A percentile compares a stretch with the other conserved stretches of the same genome.
phyloP scores from a whole-genome alignment of 2,329 filamentous ascomycete species.

The Exophiala alcalophila region DNA sequence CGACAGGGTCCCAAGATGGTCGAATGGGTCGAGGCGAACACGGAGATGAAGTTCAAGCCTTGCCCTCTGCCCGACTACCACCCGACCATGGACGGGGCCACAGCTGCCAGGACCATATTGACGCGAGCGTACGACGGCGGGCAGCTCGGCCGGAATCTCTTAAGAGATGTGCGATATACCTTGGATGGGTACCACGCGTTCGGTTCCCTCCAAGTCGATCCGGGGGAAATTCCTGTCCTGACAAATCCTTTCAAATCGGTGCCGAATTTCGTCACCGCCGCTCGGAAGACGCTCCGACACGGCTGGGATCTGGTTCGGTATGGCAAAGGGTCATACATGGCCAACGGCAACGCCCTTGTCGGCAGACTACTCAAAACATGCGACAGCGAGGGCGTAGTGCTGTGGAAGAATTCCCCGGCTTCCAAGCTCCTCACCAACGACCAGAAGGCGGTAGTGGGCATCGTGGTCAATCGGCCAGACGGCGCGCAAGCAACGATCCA shows the following conservation, averaged over 20 bases:
- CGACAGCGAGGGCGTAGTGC: slow-evolving; percentile 6
- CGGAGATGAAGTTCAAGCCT: slow-evolving; percentile 6
- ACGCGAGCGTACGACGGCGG: slow-evolving; percentile 12
- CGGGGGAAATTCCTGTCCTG: slow-evolving; percentile 4
- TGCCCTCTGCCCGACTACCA: slow-evolving; percentile 16
- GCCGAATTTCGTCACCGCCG: slow-evolving; percentile 1
- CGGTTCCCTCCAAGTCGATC: slow-evolving; percentile 17
- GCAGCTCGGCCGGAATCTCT: slow-evolving; percentile 2
- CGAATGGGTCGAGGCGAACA: slow-evolving; percentile 5
- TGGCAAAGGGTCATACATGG: slow-evolving; percentile 15
- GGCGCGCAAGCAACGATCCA: slow-evolving; percentile 30
- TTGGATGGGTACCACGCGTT: slow-evolving; percentile 12
- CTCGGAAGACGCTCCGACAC: slow-evolving; percentile 8
- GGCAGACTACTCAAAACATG: slow-evolving; percentile 9
- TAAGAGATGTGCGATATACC: slow-evolving; percentile 13
- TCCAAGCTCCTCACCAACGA: too few relatives aligned
- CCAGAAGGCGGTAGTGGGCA: too few relatives aligned
- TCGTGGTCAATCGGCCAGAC: too few relatives aligned
- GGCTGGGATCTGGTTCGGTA: slow-evolving; percentile 2
- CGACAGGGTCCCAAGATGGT: slow-evolving; percentile 5
- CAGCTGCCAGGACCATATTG: slow-evolving; percentile 9
- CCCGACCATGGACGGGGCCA: slow-evolving; percentile 6
- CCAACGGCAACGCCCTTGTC: slow-evolving; percentile 17
- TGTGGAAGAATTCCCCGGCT: slow-evolving; percentile 9
- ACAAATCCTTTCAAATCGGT: slow-evolving; percentile 10